Base-by-base conservation (phyloP, 139 green algal species). In the Penium margaritaceum region DNA sequence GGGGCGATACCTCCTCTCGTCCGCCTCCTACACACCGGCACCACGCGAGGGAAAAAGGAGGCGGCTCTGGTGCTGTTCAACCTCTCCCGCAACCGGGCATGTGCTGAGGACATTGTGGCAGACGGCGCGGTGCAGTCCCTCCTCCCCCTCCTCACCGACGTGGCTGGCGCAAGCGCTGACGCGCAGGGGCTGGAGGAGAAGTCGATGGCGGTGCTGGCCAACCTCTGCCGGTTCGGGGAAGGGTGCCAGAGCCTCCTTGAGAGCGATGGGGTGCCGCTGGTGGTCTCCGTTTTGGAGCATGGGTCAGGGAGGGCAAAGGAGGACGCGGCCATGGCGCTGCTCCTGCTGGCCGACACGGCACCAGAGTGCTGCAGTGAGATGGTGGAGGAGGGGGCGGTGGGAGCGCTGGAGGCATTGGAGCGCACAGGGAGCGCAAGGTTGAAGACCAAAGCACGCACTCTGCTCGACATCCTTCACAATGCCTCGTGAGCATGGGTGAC, bases 1-100 rank as follows among this genome's bases (percentile, higher is more conserved):
- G 44, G 44, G 14, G 63, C 63, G 15, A 72, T 72, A n/a, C 15
- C 15, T 14, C 43, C 63, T 21, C 63, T 72, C 15, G 63, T 72
- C 14, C 14, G 17, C 17, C 15, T 72, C 14, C 63, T 72, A 43
- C 33, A 14, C 14, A 14, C 14, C 17, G 63, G 63, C 14, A 70
- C 43, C 15, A 66, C 63, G 44, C 63, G 63, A 15, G 63, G 63
- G 15, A 72, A 72, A 17, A 67, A 70, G 51, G 63, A 72, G 14
- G 63, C 63, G 14, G 63, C 63, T 14, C 14, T 19, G 17, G 63
- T 17, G 17, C 63, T 72, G 15, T 72, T 72, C 44, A 72, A 67
- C 63, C 51, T 72, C 51, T 72, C 63, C 63, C 15, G 60, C 15
- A 15, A 57, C 33, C 53, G 7, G 9, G 67, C 15, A 19, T 51